These are phyloP conservation scores for Cyphellophora attinorum DNA, from an alignment of 2,329 filamentous ascomycete species.

Conservation along the genomic window DNA sequence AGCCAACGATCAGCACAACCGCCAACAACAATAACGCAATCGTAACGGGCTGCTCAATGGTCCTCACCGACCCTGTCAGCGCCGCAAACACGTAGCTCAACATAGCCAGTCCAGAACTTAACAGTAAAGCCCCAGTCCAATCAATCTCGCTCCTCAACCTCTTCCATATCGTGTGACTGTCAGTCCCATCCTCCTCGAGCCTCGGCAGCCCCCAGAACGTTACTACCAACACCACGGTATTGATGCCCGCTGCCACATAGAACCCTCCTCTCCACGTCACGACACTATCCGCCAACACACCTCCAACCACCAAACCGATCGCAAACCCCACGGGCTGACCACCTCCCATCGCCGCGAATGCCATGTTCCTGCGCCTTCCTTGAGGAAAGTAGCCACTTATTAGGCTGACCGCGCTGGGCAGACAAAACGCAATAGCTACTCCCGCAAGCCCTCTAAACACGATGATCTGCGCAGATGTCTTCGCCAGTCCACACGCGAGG, in stretches of 20 bases:
- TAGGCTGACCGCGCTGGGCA: constrained; percentile 41
- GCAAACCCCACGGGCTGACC: constrained; percentile 44
- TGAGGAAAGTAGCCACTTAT: constrained; percentile 38
- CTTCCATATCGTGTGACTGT: constrained; percentile 17
- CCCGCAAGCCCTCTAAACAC: constrained; percentile 38
- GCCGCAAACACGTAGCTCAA: constrained; percentile 41
- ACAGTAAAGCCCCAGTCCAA: constrained; percentile 42
- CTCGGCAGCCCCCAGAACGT: constrained; percentile 33
- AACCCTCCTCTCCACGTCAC: constrained; percentile 43
- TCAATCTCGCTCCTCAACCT: constrained; percentile 37
- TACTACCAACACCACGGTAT: constrained; percentile 28
- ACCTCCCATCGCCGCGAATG: constrained; percentile 42
- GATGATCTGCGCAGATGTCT: constrained; percentile 34
- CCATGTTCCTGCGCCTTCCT: constrained; percentile 41
- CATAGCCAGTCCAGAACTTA: constrained; percentile 38
- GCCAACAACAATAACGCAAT: constrained; percentile 39
- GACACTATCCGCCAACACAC: constrained; percentile 37
- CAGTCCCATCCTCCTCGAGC: constrained; percentile 9
- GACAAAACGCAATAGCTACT: constrained; percentile 36
- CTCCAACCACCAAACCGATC: constrained; percentile 41
- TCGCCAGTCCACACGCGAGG: constrained; percentile 33
- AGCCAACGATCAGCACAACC: constrained; percentile 35
- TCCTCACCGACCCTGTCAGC: constrained; percentile 8
- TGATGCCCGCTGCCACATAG: constrained; percentile 37
- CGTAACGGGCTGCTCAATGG: constrained; percentile 33